Percentiles rank a stretch among this genome's conserved stretches.
phyloP scores from a whole-genome alignment of 176 grass and related monocot genomes.

The Coix lacrymajobi region DNA sequence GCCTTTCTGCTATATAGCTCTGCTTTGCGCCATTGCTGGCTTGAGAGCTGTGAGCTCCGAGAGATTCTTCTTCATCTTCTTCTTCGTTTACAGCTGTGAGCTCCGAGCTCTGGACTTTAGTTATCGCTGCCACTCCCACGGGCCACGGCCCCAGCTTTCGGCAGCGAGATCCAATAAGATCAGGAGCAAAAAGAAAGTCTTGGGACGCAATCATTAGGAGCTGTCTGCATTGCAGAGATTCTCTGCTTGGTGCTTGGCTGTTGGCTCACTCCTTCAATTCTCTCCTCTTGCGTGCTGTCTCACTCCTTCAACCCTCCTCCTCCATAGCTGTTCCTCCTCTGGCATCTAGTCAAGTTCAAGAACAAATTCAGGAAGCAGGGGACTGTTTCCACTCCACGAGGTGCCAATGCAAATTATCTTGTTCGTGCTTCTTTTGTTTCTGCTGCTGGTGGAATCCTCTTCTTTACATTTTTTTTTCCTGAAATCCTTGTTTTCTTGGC shows the following conservation, averaged over 20 bases:
- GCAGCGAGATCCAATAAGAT: slow-evolving; percentile 51
- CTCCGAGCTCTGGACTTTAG: slow-evolving; percentile 33
- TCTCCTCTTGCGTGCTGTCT: background rate
- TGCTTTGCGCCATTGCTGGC: slow-evolving; percentile 28
- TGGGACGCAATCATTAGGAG: slow-evolving; percentile 32
- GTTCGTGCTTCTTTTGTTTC: background rate
- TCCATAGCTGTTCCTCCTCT: slow-evolving; percentile 16
- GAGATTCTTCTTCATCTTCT: slow-evolving; percentile 33
- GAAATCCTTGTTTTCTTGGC: background rate
- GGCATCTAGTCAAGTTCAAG: background rate
- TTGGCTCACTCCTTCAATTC: slow-evolving; percentile 1
- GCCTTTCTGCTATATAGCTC: slow-evolving; percentile 17
- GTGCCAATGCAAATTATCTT: background rate
- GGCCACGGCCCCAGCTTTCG: slow-evolving; percentile 6
- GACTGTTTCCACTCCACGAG: slow-evolving; percentile 20
- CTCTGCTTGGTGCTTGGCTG: slow-evolving; percentile 11
- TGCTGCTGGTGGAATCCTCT: background rate
- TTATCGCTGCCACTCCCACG: background rate
- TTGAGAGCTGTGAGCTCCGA: slow-evolving; percentile 12
- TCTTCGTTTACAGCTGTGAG: background rate
- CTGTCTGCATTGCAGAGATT: slow-evolving; percentile 29
- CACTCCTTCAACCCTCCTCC: background rate
- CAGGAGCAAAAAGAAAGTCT: slow-evolving; percentile 25
- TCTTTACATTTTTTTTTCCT: background rate
- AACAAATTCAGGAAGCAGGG: background rate